These are phyloP conservation scores for Hirschfeldia incana DNA, from an alignment of 345 rosid species.

Conservation along the genomic window DNA sequence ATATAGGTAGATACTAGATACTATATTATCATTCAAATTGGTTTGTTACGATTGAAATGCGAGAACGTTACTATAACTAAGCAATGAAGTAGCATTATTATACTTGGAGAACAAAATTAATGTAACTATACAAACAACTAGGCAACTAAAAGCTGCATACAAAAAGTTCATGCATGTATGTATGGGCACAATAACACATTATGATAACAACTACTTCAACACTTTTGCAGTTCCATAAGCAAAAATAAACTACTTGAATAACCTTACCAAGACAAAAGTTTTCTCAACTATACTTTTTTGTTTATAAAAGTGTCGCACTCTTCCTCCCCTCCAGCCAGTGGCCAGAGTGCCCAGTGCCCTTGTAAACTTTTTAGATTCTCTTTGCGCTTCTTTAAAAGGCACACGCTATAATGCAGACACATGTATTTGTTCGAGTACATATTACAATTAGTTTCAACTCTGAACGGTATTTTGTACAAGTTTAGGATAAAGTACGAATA, in stretches of 20 bases:
- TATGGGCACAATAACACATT: neutral
- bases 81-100: neutral
- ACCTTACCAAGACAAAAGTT: neutral
- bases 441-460: neutral
- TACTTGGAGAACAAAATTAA: conserved; percentile 16
- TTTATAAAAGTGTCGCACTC: neutral
- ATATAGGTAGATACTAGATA: neutral
- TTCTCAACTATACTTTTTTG: neutral
- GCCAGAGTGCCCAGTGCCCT: neutral
- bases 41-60: conserved; percentile 1
- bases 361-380: neutral
- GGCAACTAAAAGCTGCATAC: neutral
- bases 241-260: no score
- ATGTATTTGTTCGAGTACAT: neutral
- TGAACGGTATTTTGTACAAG: neutral
- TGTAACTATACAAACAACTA: neutral
- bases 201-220: neutral
- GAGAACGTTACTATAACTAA: neutral
- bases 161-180: neutral
- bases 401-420: neutral
- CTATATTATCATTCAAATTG: neutral
- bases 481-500: conserved; percentile 14
- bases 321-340: neutral
- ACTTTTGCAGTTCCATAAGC: neutral
- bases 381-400: neutral